These are phyloP conservation scores for Candida sphagnicola DNA, from an alignment of 805 yeast species.

Conservation along the genomic window DNA sequence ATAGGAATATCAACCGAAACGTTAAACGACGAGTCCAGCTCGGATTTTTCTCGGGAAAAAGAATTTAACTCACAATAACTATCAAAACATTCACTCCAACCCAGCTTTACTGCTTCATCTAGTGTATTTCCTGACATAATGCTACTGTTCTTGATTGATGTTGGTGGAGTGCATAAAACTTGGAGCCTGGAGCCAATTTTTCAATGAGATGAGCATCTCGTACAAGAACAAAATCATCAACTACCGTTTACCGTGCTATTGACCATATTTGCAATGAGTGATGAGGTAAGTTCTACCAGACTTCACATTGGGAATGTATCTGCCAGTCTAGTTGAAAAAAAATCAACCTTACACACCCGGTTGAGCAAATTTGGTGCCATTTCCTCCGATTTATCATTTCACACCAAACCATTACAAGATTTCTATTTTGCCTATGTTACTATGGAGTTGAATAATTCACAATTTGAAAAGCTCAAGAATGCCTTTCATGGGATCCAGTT, in stretches of 20 bases:
- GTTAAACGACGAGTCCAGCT: neutral
- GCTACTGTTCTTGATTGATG: neutral
- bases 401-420: conserved; percentile 51
- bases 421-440: conserved; percentile 65
- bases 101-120: neutral
- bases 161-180: neutral
- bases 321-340: conserved; percentile 40
- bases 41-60: neutral
- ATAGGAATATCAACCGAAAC: conserved; percentile 12
- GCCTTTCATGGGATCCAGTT: conserved; percentile 68
- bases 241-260: neutral
- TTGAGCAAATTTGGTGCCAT: conserved; percentile 61
- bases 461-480: conserved; percentile 46
- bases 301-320: conserved; percentile 73
- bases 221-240: neutral
- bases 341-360: conserved; percentile 48
- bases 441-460: conserved; percentile 45
- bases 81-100: neutral
- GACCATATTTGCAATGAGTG: neutral
- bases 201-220: conserved; percentile 1
- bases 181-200: neutral
- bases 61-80: neutral
- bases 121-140: neutral
- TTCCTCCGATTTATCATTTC: conserved; percentile 44
- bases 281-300: conserved; percentile 14